Percentiles rank a stretch among this genome's conserved stretches.
These are phyloP conservation scores for Lentinus brumalis DNA, from an alignment of 768 basidiomycete species.

Conservation along the genomic window DNA sequence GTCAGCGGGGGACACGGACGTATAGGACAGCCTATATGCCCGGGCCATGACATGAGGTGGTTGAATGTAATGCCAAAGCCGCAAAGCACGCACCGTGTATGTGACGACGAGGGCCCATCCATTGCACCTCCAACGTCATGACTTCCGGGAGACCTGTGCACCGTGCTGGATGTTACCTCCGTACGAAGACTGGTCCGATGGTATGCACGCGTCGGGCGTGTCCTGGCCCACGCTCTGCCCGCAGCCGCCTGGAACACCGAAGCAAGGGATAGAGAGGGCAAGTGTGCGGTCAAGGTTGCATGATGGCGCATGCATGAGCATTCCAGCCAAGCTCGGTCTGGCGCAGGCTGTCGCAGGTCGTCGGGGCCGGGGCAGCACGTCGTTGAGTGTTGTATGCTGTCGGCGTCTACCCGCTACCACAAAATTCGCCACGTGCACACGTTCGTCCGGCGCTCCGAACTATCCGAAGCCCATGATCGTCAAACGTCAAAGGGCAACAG, in stretches of 20 bases:
- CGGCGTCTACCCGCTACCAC: neutral
- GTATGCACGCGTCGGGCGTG: conserved; percentile 25
- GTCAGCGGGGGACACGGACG: neutral
- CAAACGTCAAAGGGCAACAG: neutral
- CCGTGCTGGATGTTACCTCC: conserved; percentile 4
- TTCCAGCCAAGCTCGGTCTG: conserved; percentile 22
- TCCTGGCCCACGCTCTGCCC: conserved; percentile 45
- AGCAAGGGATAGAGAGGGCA: conserved; percentile 34
- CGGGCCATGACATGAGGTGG: neutral
- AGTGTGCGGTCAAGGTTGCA: conserved; percentile 34
- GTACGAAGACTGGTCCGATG: conserved; percentile 16
- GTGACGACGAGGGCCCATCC: conserved; percentile 8
- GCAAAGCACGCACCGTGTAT: conserved; percentile 6
- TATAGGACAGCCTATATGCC: neutral
- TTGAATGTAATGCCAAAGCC: neutral
- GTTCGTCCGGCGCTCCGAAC: neutral
- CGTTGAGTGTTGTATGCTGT: neutral
- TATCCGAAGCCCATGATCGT: neutral
- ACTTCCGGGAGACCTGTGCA: neutral
- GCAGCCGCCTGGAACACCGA: conserved; percentile 51
- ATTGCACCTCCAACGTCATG: neutral
- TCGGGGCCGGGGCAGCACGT: conserved; percentile 7
- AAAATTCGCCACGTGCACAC: conserved; percentile 25
- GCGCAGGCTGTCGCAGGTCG: conserved; percentile 5
- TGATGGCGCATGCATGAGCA: conserved; percentile 45